phyloP scores from a whole-genome alignment of 2,329 filamentous ascomycete genomes.

The Triangularia setosa region DNA sequence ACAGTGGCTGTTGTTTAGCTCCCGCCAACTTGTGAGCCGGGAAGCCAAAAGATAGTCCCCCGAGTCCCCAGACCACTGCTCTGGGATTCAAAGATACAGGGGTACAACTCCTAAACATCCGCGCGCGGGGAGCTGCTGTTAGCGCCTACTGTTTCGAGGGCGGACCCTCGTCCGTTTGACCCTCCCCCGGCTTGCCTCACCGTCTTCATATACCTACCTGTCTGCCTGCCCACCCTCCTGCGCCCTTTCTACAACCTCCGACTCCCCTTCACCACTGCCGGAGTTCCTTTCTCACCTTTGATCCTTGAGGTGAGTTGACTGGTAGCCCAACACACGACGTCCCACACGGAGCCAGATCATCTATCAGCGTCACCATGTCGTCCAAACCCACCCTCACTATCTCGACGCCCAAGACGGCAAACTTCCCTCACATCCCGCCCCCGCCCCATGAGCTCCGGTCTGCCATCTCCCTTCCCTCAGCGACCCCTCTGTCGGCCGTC shows the following conservation, averaged over 20 bases:
- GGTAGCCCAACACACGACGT: constrained; percentile 33
- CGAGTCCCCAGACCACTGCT: constrained; percentile 24
- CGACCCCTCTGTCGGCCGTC: constrained; percentile 62
- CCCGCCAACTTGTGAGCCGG: constrained; percentile 8
- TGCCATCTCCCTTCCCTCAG: constrained; percentile 44
- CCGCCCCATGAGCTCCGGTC: constrained; percentile 52
- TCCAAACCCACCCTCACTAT: constrained; percentile 55
- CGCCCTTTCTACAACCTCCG: constrained; percentile 23
- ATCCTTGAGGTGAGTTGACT: constrained; percentile 33
- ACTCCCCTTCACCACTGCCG: constrained; percentile 34
- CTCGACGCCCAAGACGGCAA: constrained; percentile 59
- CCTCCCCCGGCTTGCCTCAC: constrained; percentile 13
- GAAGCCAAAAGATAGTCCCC: constrained; percentile 16
- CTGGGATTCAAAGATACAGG: constrained; percentile 26
- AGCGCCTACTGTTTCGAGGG: constrained; percentile 22
- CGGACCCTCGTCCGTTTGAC: constrained; percentile 20
- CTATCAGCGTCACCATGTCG: constrained; percentile 43
- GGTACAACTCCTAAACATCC: constrained; percentile 22
- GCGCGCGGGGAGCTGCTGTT: constrained; percentile 21
- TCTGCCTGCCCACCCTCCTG: constrained; percentile 25
- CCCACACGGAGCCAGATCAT: constrained; percentile 10
- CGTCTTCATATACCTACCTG: constrained; percentile 29
- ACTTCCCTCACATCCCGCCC: constrained; percentile 46
- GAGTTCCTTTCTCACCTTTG: constrained; percentile 28
- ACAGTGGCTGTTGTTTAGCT: constrained; percentile 24